phyloP scores from a whole-genome alignment of 306 rosid genomes.

The Coriaria nepalensis region DNA sequence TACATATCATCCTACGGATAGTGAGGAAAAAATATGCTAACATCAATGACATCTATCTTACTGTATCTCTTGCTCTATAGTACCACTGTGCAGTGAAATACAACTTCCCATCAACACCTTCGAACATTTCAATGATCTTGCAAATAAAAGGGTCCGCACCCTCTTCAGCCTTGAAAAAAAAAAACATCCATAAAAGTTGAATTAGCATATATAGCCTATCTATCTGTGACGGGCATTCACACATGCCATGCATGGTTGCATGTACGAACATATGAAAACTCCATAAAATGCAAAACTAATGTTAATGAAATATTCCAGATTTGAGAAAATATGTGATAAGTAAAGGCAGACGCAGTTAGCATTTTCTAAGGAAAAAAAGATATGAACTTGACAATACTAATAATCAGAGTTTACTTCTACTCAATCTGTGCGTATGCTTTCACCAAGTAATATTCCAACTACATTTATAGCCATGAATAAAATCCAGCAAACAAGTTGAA shows the following conservation, averaged over 20 bases:
- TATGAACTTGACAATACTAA: no score
- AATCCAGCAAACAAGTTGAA: neutral
- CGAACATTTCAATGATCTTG: slow-evolving; percentile 63
- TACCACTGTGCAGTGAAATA: slow-evolving; percentile 75
- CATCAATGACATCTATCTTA: slow-evolving; percentile 17
- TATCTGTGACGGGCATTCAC: no score
- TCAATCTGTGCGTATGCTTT: no score
- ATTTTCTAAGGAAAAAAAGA: no score
- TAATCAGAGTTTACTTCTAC: no score
- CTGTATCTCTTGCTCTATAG: slow-evolving; percentile 64
- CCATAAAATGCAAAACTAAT: no score
- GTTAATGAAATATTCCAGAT: no score
- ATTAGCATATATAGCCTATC: neutral
- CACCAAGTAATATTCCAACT: no score
- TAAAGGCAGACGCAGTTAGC: no score
- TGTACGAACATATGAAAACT: no score
- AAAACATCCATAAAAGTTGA: neutral
- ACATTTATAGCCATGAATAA: neutral
- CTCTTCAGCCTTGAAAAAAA: slow-evolving; percentile 37
- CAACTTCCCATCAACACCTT: slow-evolving; percentile 31
- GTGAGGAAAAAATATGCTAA: neutral
- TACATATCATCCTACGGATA: neutral
- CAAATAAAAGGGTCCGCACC: slow-evolving; percentile 31
- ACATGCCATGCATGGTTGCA: no score
- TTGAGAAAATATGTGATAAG: no score